Evolutionary conservation across 495 filamentous ascomycete species (phyloP).

Genomic region (Rostrohypoxylon terebratum): DNA sequence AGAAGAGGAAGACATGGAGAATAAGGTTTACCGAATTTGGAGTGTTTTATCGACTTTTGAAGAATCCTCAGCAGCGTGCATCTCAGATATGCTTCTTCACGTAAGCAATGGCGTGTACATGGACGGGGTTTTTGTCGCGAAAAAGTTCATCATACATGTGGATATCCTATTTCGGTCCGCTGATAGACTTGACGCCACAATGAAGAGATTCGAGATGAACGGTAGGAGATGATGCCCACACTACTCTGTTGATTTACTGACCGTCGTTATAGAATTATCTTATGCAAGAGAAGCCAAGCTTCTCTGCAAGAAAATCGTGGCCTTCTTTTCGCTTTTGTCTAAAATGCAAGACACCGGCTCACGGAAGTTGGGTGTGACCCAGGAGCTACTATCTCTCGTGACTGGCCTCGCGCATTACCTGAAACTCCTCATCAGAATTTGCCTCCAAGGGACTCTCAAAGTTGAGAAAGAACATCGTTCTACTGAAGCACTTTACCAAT

Average conservation of each 20-base stretch:
- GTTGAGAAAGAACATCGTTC: conserved; percentile 85
- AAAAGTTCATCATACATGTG: conserved; percentile 95
- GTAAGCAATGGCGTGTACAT: conserved; percentile 98
- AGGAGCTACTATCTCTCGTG: conserved; percentile 93
- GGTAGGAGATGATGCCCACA: conserved; percentile 61
- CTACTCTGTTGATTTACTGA: conserved; percentile 9
- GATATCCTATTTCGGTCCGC: conserved; percentile 92
- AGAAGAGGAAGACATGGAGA: conserved; percentile 94
- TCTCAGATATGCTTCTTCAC: conserved; percentile 98
- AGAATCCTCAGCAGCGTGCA: conserved; percentile 96
- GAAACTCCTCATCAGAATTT: conserved; percentile 97
- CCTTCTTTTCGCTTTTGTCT: conserved; percentile 93
- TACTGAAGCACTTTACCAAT: conserved; percentile 78
- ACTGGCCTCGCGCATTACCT: conserved; percentile 98
- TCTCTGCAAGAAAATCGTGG: conserved; percentile 98
- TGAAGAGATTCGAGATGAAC: conserved; percentile 77
- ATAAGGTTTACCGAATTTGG: conserved; percentile 98
- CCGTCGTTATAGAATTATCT: conserved; percentile 72
- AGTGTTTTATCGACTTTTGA: conserved; percentile 97
- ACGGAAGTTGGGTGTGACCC: conserved; percentile 91
- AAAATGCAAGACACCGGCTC: conserved; percentile 93
- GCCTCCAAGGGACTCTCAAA: conserved; percentile 90
- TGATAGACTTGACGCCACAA: conserved; percentile 81
- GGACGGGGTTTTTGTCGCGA: conserved; percentile 95
- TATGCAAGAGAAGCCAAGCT: conserved; percentile 96